Conservation (phyloP, 768 basidiomycete genomes). For the Tulasnella sp. region DNA sequence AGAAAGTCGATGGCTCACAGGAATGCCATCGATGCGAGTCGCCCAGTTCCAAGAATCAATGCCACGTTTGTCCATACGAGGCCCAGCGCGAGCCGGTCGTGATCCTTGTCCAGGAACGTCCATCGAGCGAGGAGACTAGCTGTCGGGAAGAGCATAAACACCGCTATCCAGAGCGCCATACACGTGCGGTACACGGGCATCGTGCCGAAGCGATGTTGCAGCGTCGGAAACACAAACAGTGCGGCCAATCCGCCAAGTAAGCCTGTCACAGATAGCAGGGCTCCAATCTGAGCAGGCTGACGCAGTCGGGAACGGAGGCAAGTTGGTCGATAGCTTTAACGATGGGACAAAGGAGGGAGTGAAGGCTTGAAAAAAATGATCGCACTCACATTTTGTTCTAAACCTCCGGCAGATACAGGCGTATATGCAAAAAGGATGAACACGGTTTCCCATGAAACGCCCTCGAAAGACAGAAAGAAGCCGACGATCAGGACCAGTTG, state of each 20-base stretch:
- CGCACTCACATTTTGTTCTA: conserved; percentile 1
- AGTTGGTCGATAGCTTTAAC: too few relatives aligned
- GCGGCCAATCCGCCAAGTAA: background rate
- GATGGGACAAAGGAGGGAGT: background rate
- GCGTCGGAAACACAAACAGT: background rate
- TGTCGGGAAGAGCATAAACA: background rate
- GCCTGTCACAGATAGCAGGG: background rate
- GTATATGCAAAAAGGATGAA: conserved; percentile 62
- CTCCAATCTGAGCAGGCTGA: background rate
- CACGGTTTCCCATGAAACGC: conserved; percentile 49
- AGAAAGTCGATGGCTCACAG: background rate
- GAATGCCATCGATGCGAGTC: background rate
- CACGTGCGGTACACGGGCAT: background rate
- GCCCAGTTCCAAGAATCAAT: background rate
- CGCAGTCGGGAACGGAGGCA: too few relatives aligned
- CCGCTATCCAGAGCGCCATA: background rate
- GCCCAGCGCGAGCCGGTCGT: background rate
- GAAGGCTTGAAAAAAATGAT: conserved; percentile 5
- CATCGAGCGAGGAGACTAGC: background rate
- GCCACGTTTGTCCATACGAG: background rate
- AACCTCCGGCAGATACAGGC: conserved; percentile 21
- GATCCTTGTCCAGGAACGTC: background rate
- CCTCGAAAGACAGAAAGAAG: conserved; percentile 36
- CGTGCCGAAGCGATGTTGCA: background rate
- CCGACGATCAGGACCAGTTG: conserved; percentile 5